A percentile compares a stretch with the other conserved stretches of the same genome.
These are phyloP conservation scores for Aspergillus candidus DNA, from an alignment of 2,329 filamentous ascomycete genomes.

Conservation along the genomic window DNA sequence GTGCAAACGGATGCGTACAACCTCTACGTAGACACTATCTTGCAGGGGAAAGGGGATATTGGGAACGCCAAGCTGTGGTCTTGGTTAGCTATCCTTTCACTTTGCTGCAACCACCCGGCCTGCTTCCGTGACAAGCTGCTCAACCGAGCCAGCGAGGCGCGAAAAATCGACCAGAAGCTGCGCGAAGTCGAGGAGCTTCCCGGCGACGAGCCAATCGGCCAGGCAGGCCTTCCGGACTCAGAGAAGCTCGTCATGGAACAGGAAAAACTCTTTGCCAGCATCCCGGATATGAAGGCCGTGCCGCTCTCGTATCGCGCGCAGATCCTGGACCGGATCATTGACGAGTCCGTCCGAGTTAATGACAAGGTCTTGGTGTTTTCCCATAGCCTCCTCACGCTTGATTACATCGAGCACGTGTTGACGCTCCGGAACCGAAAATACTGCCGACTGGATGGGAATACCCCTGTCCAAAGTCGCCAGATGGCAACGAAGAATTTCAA, in stretches of 20 bases:
- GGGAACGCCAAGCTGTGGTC: slow-evolving; percentile 45
- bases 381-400: slow-evolving; percentile 61
- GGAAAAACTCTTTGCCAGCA: slow-evolving; percentile 22
- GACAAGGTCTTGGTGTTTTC: slow-evolving; percentile 82
- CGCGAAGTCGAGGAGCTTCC: slow-evolving; percentile 14
- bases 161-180: slow-evolving; percentile 9
- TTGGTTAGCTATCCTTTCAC: slow-evolving; percentile 49
- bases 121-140: slow-evolving; percentile 48
- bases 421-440: slow-evolving; percentile 41
- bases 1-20: slow-evolving; percentile 61
- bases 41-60: slow-evolving; percentile 26
- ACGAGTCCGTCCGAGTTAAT: slow-evolving; percentile 52
- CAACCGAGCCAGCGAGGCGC: slow-evolving; percentile 26
- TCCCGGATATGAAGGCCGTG: slow-evolving; percentile 37
- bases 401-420: slow-evolving; percentile 61
- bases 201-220: slow-evolving; percentile 30
- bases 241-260: slow-evolving; percentile 30
- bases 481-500: slow-evolving; percentile 65
- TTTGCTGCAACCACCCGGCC: slow-evolving; percentile 55
- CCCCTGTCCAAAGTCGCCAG: slow-evolving; percentile 54
- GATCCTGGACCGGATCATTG: slow-evolving; percentile 63
- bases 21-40: slow-evolving; percentile 43
- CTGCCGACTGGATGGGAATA: slow-evolving; percentile 63
- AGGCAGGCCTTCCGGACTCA: slow-evolving; percentile 30
- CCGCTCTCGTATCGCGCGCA: slow-evolving; percentile 61